Percentiles rank a stretch among this genome's conserved stretches.
phyloP scores from a whole-genome alignment of 768 basidiomycete species.

The Mycena belliarum region DNA sequence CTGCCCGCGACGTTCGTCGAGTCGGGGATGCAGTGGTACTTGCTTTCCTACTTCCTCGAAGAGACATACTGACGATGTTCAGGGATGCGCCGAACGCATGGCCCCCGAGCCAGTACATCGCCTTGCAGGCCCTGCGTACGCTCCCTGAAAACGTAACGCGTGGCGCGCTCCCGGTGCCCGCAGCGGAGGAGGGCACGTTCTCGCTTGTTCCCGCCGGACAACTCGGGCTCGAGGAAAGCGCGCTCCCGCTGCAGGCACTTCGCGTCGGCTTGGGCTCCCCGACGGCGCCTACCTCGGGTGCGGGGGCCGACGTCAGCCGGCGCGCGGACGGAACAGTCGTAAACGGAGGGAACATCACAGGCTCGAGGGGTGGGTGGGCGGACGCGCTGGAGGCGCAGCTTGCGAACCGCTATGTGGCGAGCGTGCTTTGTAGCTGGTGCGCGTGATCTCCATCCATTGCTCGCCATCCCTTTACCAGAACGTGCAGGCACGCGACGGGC shows the following conservation, averaged over 20 bases:
- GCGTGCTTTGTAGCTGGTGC: constrained; percentile 88
- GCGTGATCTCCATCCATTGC: constrained; percentile 24
- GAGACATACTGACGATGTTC: no score
- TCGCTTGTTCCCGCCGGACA: constrained; percentile 77
- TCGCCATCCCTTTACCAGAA: not conserved
- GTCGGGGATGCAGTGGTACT: constrained; percentile 80
- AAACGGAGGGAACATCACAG: constrained; percentile 68
- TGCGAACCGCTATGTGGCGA: constrained; percentile 83
- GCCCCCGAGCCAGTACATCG: constrained; percentile 85
- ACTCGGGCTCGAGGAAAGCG: constrained; percentile 66
- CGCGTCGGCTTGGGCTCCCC: no score
- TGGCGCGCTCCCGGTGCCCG: constrained; percentile 50
- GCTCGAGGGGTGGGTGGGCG: constrained; percentile 71
- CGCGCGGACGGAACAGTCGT: constrained; percentile 51
- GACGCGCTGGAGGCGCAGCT: constrained; percentile 66
- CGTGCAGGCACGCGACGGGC: constrained; percentile 77
- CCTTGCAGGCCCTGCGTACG: constrained; percentile 71
- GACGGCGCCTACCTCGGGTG: constrained; percentile 48
- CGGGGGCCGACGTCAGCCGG: constrained; percentile 60
- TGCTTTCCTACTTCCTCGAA: no score
- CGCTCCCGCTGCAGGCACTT: constrained; percentile 76
- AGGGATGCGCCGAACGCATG: constrained; percentile 90
- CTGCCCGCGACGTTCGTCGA: constrained; percentile 78
- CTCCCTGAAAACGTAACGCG: constrained; percentile 73
- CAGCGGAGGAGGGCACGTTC: constrained; percentile 58